Percentiles rank a stretch among this genome's conserved stretches.
These are phyloP conservation scores for Cercospora sesami DNA, from an alignment of 2,329 filamentous ascomycete genomes.

Conservation along the genomic window DNA sequence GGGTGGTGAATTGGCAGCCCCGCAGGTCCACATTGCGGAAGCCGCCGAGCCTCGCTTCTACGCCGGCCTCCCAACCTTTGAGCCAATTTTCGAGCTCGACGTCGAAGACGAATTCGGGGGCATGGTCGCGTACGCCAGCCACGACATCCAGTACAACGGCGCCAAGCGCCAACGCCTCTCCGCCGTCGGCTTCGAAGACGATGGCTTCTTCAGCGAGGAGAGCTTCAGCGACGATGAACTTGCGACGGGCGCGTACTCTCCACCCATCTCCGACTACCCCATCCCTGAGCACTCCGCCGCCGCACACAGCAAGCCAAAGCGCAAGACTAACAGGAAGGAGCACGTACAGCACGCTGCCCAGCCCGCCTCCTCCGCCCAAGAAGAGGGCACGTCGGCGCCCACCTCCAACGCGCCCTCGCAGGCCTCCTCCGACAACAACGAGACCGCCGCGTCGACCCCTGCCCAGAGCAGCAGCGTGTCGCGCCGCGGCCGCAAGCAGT, in stretches of 20 bases:
- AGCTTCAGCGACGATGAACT: slow-evolving; percentile 74
- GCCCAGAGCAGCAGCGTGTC: slow-evolving; percentile 60
- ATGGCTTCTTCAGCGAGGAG: slow-evolving; percentile 73
- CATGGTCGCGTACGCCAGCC: slow-evolving; percentile 68
- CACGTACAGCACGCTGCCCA: slow-evolving; percentile 49
- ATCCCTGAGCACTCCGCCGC: slow-evolving; percentile 37
- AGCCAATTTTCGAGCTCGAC: slow-evolving; percentile 76
- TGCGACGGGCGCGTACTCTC: slow-evolving; percentile 60
- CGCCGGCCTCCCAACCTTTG: slow-evolving; percentile 70
- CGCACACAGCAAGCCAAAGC: slow-evolving; percentile 33
- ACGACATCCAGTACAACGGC: slow-evolving; percentile 61
- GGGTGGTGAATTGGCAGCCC: slow-evolving; percentile 41
- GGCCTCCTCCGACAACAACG: slow-evolving; percentile 28
- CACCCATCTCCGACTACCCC: slow-evolving; percentile 55
- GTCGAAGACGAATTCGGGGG: slow-evolving; percentile 84
- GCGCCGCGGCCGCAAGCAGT: slow-evolving; percentile 97
- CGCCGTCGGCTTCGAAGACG: slow-evolving; percentile 66
- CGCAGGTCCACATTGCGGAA: slow-evolving; percentile 42
- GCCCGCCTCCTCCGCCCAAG: slow-evolving; percentile 39
- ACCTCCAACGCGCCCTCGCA: slow-evolving; percentile 45
- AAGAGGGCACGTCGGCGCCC: slow-evolving; percentile 41
- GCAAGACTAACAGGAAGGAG: slow-evolving; percentile 39
- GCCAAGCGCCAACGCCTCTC: slow-evolving; percentile 73
- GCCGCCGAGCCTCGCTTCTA: slow-evolving; percentile 51
- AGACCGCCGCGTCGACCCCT: slow-evolving; percentile 36